Conservation (phyloP, 495 filamentous ascomycete genomes). For the Terfezia claveryi region DNA sequence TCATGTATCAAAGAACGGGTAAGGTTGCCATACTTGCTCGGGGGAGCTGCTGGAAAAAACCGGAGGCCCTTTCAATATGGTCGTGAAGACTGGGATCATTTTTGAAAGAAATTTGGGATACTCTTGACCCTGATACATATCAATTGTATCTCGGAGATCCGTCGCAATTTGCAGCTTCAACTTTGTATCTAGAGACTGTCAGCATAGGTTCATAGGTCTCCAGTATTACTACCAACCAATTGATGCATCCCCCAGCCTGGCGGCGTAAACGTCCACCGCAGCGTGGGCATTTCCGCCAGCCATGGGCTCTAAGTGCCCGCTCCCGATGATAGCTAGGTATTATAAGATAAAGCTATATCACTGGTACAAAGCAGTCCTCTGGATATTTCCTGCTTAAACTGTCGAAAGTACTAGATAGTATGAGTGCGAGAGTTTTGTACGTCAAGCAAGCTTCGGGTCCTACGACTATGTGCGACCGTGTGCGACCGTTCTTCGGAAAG, state of each 20-base stretch:
- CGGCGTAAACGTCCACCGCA: constrained; percentile 31
- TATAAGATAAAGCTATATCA: too few relatives aligned
- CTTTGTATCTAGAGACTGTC: constrained; percentile 32
- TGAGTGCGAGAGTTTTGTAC: too few relatives aligned
- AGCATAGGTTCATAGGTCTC: neutral
- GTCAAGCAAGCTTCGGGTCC: too few relatives aligned
- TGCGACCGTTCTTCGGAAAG: too few relatives aligned
- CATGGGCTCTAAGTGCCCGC: neutral
- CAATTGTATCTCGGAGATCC: constrained; percentile 49
- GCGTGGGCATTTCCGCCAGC: neutral
- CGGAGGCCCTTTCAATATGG: constrained; percentile 64
- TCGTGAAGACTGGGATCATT: constrained; percentile 74
- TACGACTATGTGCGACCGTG: too few relatives aligned
- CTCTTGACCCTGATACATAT: constrained; percentile 24
- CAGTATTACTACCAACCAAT: constrained; percentile 26
- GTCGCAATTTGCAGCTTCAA: constrained; percentile 39
- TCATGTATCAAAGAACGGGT: neutral
- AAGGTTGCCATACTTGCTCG: constrained; percentile 40
- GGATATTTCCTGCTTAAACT: too few relatives aligned
- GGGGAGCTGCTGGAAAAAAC: constrained; percentile 71
- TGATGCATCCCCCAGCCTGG: constrained; percentile 36
- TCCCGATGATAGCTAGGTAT: neutral
- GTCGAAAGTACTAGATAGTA: too few relatives aligned
- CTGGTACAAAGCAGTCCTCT: too few relatives aligned
- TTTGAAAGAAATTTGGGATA: constrained; percentile 64